phyloP scores from a whole-genome alignment of 2,329 filamentous ascomycete species.

The Venturia nashicola region DNA sequence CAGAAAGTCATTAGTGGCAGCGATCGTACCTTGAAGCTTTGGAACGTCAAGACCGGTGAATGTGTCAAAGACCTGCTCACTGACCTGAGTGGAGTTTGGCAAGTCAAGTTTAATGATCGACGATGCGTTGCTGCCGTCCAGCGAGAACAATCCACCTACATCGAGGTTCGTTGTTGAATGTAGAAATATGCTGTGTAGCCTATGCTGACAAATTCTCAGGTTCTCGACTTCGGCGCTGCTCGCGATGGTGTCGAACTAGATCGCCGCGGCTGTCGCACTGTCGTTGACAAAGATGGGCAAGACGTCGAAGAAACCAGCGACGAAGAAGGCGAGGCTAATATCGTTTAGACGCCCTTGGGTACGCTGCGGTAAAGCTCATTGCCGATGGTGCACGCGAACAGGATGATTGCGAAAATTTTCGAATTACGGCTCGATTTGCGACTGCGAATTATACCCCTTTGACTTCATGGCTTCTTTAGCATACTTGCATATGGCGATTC shows the following conservation, averaged over 20 bases:
- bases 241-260: slow-evolving; percentile 72
- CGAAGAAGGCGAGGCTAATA: slow-evolving; percentile 9
- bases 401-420: not conserved
- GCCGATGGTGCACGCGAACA: slow-evolving; percentile 5
- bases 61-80: slow-evolving; percentile 88
- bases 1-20: slow-evolving; percentile 95
- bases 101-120: slow-evolving; percentile 93
- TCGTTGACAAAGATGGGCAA: slow-evolving; percentile 29
- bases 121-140: slow-evolving; percentile 95
- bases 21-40: slow-evolving; percentile 95
- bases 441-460: not conserved
- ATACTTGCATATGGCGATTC: not conserved
- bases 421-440: not conserved
- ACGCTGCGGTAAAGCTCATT: not conserved
- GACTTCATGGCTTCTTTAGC: not conserved
- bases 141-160: slow-evolving; percentile 81
- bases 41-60: slow-evolving; percentile 86
- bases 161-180: slow-evolving; percentile 57
- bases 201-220: slow-evolving; percentile 43
- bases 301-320: slow-evolving; percentile 14
- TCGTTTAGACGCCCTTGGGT: slow-evolving; percentile 1
- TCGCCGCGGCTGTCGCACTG: slow-evolving; percentile 66
- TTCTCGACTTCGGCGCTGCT: slow-evolving; percentile 91
- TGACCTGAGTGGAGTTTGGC: slow-evolving; percentile 94
- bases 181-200: not conserved